These are phyloP conservation scores for Phlebiopsis gigantea DNA, from an alignment of 768 basidiomycete genomes.

Conservation along the genomic window DNA sequence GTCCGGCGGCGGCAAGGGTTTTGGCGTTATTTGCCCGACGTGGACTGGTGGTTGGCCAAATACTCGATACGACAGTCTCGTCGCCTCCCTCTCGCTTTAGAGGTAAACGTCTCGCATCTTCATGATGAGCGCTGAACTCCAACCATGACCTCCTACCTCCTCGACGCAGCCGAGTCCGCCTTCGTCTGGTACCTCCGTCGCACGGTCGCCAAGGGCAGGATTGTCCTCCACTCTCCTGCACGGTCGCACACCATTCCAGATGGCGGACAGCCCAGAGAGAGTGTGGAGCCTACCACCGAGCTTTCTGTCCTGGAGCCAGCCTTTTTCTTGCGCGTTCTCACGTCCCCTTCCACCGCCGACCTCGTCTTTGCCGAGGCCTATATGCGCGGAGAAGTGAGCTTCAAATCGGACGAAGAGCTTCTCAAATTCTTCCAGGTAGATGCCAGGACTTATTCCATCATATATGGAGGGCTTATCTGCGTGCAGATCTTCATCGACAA, in stretches of 20 bases:
- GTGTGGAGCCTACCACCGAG: background rate
- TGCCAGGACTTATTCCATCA: background rate
- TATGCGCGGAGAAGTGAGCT: conserved; percentile 66
- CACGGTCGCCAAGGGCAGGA: conserved; percentile 42
- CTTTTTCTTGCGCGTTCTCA: conserved; percentile 1
- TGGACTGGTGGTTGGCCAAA: no score
- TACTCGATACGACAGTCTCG: no score
- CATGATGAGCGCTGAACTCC: no score
- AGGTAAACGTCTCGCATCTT: no score
- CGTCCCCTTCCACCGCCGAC: conserved; percentile 43
- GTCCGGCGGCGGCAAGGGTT: no score
- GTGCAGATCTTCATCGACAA: conserved; percentile 61
- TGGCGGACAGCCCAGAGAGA: conserved; percentile 8
- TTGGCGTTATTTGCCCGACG: no score
- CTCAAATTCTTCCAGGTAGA: conserved; percentile 56
- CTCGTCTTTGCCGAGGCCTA: conserved; percentile 73
- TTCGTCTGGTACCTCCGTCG: conserved; percentile 14
- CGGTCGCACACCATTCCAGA: conserved; percentile 42
- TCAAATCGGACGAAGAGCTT: conserved; percentile 53
- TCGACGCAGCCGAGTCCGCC: background rate
- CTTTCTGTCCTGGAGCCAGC: conserved; percentile 15
- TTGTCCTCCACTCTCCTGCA: conserved; percentile 40
- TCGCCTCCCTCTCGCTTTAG: no score
- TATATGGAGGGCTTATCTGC: background rate
- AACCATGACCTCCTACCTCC: background rate